Base-by-base conservation (phyloP, 2,329 filamentous ascomycete genomes). In the Didymosphaeria variabile region DNA sequence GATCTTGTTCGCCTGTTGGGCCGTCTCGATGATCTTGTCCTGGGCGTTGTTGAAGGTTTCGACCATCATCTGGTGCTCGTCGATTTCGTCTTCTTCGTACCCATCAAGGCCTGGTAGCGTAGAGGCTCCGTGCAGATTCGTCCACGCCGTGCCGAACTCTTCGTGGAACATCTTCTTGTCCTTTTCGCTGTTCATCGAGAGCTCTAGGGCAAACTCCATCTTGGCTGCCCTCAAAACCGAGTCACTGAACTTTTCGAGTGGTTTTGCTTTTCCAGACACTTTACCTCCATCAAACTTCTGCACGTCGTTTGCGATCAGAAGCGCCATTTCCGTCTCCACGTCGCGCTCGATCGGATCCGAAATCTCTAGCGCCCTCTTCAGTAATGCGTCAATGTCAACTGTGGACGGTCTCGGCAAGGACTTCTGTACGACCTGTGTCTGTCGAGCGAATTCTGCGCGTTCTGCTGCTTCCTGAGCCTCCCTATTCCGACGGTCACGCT, bases 351-450 rank as follows among this genome's bases (percentile, higher is more conserved):
- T 84, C 0, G 89, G 86, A 70, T 94, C 88, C 2, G 83, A 73
- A 5, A 90, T 79, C 13, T 84, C 78, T 2, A 86, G 84, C 0
- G 90, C 91, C 34, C 83, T 84, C 64, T 88, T 85, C 55, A 93
- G 75, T 66, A 98, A 80, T 0, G 84, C 83, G 54, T 89, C 82
- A 23, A 95, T 79, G 75, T 98, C 90, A 15, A 98, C 83, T 2
- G 85, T 80, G 1, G 85, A 84, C 1, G 95, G 93, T 47, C 94
- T 87, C 8, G 95, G 95, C 13, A 99, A 82, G 4, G 87, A 87
- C 68, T 86, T 89, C 79, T 98, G 94, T 78, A 97, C 89, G n/a
- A 97, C 94, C 73, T 97, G 93, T 1, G 92, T 96, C 70, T 95
- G 90, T 54, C 94, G 86, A 76, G 88, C 90, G 72, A 93, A 91